Evolutionary conservation across 2,329 filamentous ascomycete species (phyloP), one percentile per base, ranked within the genome.

Genomic region (Alternaria sp.): DNA sequence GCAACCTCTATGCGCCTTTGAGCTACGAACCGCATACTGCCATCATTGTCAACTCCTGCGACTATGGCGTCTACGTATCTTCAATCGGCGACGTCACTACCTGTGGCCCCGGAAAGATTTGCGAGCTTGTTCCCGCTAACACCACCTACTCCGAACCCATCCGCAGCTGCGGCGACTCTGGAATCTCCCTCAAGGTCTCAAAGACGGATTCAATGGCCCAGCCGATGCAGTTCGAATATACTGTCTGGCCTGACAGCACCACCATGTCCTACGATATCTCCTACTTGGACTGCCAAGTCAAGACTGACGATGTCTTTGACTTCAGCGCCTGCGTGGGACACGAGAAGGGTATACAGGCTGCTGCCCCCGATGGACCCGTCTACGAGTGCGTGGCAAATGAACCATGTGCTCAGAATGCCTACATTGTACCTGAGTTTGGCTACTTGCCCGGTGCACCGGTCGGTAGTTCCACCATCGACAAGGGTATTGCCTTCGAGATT

Each of bases 31-130:
- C 66, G 1, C 51, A 63, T 36, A 32, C 54, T 9, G 66, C 62
- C 9, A 57, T 56, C 4, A 56, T 72, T 22, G 51, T 60, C 20
- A 72, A 71, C 48, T 72, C 68, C 0, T 71, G 69, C 47, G 42
- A 51, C 5, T 68, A 69, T 7, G 51, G 62, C 0, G 51, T 72
- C 30, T 70, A 63, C n/a, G 32, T 71, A 3, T 57, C 48, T 3
- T 72, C 68, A 0, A 52, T 63, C 1, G 67, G 67, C 36, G 22
- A 64, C 11, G 14, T 34, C 20, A 2, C 22, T 4, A 34, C 14
- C n/a, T 68, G 61, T 20, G 57, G 57, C 1, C 42, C 54, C 0
- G 54, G 43, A 0, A 42, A 39, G 32, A 52, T 51, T 1, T 24
- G 51, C 28, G 24, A 63, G 16, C 44, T 61, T 0, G 12, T 66